phyloP scores from a whole-genome alignment of 2,329 filamentous ascomycete genomes.

The Fusarium neocosmosporiellum region DNA sequence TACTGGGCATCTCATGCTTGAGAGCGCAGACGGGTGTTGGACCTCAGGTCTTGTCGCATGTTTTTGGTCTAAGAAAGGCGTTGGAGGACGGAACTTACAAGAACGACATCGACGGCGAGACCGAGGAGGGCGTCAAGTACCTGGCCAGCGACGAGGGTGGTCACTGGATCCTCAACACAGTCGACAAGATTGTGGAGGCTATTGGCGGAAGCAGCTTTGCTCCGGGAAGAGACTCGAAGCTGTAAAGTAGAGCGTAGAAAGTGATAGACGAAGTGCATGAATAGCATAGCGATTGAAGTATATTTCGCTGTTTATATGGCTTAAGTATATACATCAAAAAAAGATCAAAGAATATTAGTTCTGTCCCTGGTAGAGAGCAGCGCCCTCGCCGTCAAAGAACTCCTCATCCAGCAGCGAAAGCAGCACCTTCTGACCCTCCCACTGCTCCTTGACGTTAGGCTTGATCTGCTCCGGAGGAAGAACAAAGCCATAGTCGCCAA shows the following conservation, averaged over 20 bases:
- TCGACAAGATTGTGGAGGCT: constrained; percentile 58
- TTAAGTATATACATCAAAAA: neutral
- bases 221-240: constrained; percentile 35
- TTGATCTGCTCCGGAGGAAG: constrained; percentile 52
- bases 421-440: constrained; percentile 51
- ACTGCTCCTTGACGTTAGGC: constrained; percentile 51
- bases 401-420: constrained; percentile 47
- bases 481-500: constrained; percentile 51
- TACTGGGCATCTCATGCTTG: constrained; percentile 80
- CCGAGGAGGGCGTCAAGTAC: constrained; percentile 52
- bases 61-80: constrained; percentile 83
- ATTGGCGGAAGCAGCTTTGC: constrained; percentile 58
- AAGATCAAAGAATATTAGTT: neutral
- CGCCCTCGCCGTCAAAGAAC: constrained; percentile 49
- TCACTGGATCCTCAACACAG: constrained; percentile 58
- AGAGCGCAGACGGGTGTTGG: constrained; percentile 84
- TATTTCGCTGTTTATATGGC: neutral
- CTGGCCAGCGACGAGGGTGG: constrained; percentile 59
- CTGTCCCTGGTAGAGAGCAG: constrained; percentile 33
- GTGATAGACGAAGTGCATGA: neutral
- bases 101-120: constrained; percentile 48
- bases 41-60: constrained; percentile 83
- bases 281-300: neutral
- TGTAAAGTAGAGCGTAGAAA: constrained; percentile 8
- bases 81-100: constrained; percentile 72